Evolutionary conservation across 306 rosid species (phyloP), one percentile per base, ranked within the genome.

Genomic region (Rosa rugosa): DNA sequence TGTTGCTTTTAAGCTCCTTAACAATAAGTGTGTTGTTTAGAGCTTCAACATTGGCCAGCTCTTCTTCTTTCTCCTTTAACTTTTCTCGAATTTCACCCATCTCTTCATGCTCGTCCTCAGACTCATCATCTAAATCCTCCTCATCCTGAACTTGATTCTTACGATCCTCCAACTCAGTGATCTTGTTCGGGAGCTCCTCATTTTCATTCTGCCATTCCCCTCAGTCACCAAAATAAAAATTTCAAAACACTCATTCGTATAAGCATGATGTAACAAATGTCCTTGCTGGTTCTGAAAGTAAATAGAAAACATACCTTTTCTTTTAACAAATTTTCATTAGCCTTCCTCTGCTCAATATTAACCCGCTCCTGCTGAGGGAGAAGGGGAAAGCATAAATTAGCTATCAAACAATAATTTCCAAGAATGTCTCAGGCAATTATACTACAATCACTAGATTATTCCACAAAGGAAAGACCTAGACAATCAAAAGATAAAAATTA

Each of bases 161-260:
- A 93, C 10, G 86, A 84, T 92, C 94, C 84, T 94, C 87, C 70
- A 94, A 82, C 12, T 84, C 94, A 71, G 87, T 62, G 75, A 92
- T 88, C 74, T 76, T 79, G 70, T 68, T 57, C 42, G 81, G 88
- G 46, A 86, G 85, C 64, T 86, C 63, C 79, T 88, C 91, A 87
- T 90, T 92, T 83, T 85, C 82, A 80, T 75, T 83, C 97, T 94
- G 89, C 81, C 75, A 77, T 38, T 56, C 38, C 40, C 82, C 70
- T 68, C 16, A 50, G 44, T 63, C 42, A 46, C 64, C 83, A 62
- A 74, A 79, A 83, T 16, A 27, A 66, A 6, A 56, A 56, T 18
- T n/a, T n/a, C 63, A 54, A 54, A 20, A 20, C 60, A 54, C 25
- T 54, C n/a, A 7, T 1, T 54, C 11, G 22, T 18, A 5, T 20